Conservation (phyloP, 2,329 filamentous ascomycete genomes). For the Fusarium torulosum region DNA sequence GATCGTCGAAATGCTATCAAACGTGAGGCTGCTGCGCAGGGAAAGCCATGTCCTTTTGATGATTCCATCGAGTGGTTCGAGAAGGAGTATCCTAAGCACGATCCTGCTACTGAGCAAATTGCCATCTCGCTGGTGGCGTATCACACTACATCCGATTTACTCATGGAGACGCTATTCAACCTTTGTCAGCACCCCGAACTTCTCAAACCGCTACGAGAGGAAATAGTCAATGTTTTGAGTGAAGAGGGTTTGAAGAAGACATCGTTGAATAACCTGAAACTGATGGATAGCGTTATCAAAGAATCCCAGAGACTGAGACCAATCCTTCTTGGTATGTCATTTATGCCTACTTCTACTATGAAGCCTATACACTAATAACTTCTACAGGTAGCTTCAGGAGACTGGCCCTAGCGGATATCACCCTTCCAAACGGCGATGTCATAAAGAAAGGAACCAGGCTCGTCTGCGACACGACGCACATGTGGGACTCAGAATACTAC, state of each 20-base stretch:
- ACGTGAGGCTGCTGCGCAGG: background rate
- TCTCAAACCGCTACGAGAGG: constrained; percentile 57
- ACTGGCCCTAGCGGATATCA: background rate
- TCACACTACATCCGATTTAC: constrained; percentile 62
- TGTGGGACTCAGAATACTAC: background rate
- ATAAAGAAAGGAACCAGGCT: constrained; percentile 21
- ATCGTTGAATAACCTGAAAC: constrained; percentile 58
- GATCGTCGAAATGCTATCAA: constrained; percentile 52
- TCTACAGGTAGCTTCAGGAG: background rate
- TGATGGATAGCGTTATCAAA: constrained; percentile 64
- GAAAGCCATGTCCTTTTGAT: background rate
- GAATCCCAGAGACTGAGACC: constrained; percentile 63
- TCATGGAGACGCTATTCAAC: constrained; percentile 35
- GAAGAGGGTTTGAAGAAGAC: constrained; percentile 59
- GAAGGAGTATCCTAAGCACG: constrained; percentile 53
- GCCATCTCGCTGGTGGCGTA: constrained; percentile 62
- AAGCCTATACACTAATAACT: background rate
- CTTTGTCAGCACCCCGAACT: constrained; percentile 58
- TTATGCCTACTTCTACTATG: accelerated
- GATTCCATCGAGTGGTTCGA: constrained; percentile 70
- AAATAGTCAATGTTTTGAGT: constrained; percentile 47
- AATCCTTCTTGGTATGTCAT: constrained; percentile 51
- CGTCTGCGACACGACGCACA: background rate
- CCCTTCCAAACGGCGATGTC: constrained; percentile 21
- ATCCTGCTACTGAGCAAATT: constrained; percentile 37